These are phyloP conservation scores for Periconia sp. DNA, from an alignment of 2,329 filamentous ascomycete species.

Conservation along the genomic window DNA sequence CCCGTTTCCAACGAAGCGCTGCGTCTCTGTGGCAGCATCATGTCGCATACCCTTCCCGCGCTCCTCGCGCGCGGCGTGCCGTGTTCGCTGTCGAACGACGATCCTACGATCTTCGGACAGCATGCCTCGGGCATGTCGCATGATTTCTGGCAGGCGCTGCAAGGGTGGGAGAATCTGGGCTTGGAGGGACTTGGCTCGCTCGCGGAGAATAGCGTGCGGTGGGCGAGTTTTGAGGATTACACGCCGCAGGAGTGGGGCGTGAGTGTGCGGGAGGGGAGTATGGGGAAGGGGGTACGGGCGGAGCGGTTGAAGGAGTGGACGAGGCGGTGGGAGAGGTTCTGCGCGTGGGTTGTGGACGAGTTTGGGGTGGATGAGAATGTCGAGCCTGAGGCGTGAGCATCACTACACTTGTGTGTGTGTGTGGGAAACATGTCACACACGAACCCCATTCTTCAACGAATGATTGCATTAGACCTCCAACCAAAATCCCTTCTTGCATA, in stretches of 20 bases:
- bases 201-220: conserved; percentile 89
- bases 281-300: conserved; percentile 71
- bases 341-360: conserved; percentile 83
- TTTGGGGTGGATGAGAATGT: conserved; percentile 58
- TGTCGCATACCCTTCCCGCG: conserved; percentile 78
- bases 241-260: conserved; percentile 68
- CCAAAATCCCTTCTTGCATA: no score
- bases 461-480: no score
- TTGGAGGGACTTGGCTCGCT: conserved; percentile 82
- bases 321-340: conserved; percentile 84
- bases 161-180: conserved; percentile 89
- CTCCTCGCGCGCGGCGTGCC: conserved; percentile 81
- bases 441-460: no score
- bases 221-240: conserved; percentile 86
- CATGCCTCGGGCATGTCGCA: conserved; percentile 81
- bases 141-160: conserved; percentile 91
- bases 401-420: no score
- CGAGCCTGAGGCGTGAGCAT: conserved; percentile 43
- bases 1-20: conserved; percentile 90
- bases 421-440: no score
- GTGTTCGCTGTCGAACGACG: conserved; percentile 85
- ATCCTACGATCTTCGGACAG: conserved; percentile 85
- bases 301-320: conserved; percentile 76
- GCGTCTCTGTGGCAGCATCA: conserved; percentile 73
- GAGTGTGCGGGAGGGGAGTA: conserved; percentile 72